Percentiles rank a stretch among this genome's conserved stretches.
Conservation (phyloP, 129 eudicot species). For the Cynara cardunculus region DNA sequence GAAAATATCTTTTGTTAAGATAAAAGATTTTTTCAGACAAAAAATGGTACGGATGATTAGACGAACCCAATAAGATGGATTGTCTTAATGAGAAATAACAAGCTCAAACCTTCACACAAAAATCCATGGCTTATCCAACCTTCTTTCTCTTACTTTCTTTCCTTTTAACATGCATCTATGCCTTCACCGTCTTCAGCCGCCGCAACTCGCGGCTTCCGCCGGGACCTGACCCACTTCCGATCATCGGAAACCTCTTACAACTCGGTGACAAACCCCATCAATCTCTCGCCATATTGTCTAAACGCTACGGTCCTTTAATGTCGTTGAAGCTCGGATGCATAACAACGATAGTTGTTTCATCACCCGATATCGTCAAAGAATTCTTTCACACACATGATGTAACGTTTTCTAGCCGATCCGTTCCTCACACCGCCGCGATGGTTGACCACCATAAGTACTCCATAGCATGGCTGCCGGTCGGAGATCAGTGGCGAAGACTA, state of each 20-base stretch:
- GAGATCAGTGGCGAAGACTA: slow-evolving; percentile 19
- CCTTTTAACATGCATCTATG: not conserved
- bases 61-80: no score
- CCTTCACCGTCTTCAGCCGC: not conserved
- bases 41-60: no score
- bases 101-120: not conserved
- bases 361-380: slow-evolving; percentile 26
- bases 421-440: slow-evolving; percentile 3
- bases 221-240: slow-evolving; percentile 39
- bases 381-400: slow-evolving; percentile 38
- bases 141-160: not conserved
- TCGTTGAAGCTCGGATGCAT: slow-evolving; percentile 31
- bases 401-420: slow-evolving; percentile 17
- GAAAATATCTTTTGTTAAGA: no score
- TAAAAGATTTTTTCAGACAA: no score
- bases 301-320: slow-evolving; percentile 31
- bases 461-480: slow-evolving; percentile 31
- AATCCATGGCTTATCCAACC: not conserved
- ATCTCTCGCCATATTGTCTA: slow-evolving; percentile 30
- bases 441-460: slow-evolving; percentile 19
- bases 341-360: slow-evolving; percentile 34
- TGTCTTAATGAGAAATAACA: no score
- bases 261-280: slow-evolving; percentile 35
- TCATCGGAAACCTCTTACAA: slow-evolving; percentile 36
- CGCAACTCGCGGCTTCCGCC: slow-evolving; percentile 36